Conservation (phyloP, 179 eudicot genomes). For the Pouteria campechiana region DNA sequence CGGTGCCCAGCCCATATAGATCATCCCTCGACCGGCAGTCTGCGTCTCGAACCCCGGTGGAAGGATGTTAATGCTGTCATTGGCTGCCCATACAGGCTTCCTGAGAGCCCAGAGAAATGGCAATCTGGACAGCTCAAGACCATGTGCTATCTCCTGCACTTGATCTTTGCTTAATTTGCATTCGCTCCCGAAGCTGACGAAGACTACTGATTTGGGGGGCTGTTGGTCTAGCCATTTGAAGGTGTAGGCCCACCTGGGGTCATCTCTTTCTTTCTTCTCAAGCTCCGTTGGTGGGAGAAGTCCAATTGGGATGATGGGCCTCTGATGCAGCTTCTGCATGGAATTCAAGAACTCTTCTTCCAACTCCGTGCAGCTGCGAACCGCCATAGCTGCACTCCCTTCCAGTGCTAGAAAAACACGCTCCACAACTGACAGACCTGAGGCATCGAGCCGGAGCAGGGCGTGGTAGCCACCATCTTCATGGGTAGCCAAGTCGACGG, state of each 20-base stretch:
- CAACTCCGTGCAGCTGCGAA: slow-evolving; percentile 27
- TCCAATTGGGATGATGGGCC: slow-evolving; percentile 25
- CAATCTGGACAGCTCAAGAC: slow-evolving; percentile 23
- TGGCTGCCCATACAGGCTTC: too few relatives aligned
- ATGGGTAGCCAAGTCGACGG: slow-evolving; percentile 11
- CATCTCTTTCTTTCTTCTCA: background rate
- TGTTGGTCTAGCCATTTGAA: slow-evolving; percentile 25
- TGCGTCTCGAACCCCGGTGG: slow-evolving; percentile 35
- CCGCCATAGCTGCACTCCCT: slow-evolving; percentile 17
- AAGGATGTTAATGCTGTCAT: slow-evolving; percentile 7
- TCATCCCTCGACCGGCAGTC: slow-evolving; percentile 19
- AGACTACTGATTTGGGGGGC: slow-evolving; percentile 22
- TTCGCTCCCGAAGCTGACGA: slow-evolving; percentile 42
- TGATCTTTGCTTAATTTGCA: slow-evolving; percentile 18
- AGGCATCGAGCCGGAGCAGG: slow-evolving; percentile 3
- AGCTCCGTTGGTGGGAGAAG: slow-evolving; percentile 12
- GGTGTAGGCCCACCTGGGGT: slow-evolving; percentile 1
- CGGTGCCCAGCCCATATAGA: slow-evolving; percentile 48
- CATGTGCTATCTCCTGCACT: slow-evolving; percentile 29
- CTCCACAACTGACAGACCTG: slow-evolving; percentile 17
- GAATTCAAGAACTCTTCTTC: slow-evolving; percentile 26
- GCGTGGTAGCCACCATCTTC: slow-evolving; percentile 12
- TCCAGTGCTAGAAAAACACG: slow-evolving; percentile 9
- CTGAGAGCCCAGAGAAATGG: slow-evolving; percentile 39
- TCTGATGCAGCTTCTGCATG: slow-evolving; percentile 21